Conservation (phyloP, 2,329 filamentous ascomycete genomes). For the Alternaria infectoria region DNA sequence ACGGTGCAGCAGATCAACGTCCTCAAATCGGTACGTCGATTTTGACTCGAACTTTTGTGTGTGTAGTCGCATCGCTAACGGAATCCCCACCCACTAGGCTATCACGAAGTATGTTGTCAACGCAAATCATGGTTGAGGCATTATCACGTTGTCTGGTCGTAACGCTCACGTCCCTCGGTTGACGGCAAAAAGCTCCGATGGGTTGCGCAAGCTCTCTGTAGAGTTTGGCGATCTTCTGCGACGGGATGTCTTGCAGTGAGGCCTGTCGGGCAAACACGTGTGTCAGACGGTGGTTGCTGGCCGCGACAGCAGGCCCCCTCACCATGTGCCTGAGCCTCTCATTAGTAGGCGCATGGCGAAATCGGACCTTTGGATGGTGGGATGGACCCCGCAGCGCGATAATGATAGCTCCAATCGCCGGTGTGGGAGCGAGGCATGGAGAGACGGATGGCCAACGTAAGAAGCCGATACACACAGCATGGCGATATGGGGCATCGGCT, state of each 20-base stretch:
- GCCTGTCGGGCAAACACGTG: slow-evolving; percentile 19
- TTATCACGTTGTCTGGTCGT: slow-evolving; percentile 28
- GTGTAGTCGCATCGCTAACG: slow-evolving; percentile 26
- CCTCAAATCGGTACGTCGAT: slow-evolving; percentile 58
- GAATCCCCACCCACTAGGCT: slow-evolving; percentile 33
- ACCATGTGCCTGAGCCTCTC: slow-evolving; percentile 3
- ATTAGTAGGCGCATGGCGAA: slow-evolving; percentile 26
- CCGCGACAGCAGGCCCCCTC: slow-evolving; percentile 3
- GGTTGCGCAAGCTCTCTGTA: background rate
- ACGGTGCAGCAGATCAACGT: slow-evolving; percentile 76
- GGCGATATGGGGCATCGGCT: slow-evolving; percentile 33
- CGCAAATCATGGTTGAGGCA: slow-evolving; percentile 46
- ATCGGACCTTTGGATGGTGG: slow-evolving; percentile 31
- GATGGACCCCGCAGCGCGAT: slow-evolving; percentile 35
- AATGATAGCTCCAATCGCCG: slow-evolving; percentile 45
- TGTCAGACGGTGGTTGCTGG: slow-evolving; percentile 7
- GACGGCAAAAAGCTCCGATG: background rate
- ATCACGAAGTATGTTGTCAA: slow-evolving; percentile 50
- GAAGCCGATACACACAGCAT: slow-evolving; percentile 9
- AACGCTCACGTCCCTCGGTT: slow-evolving; percentile 8
- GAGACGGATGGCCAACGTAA: slow-evolving; percentile 25
- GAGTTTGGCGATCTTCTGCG: slow-evolving; percentile 2
- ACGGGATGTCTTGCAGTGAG: slow-evolving; percentile 12
- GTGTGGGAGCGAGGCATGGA: slow-evolving; percentile 35
- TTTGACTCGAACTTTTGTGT: slow-evolving; percentile 8